Evolutionary conservation across 2,329 filamentous ascomycete genomes (phyloP), one percentile per base, ranked within the genome.

Genomic region (Alternaria brassicicola): DNA sequence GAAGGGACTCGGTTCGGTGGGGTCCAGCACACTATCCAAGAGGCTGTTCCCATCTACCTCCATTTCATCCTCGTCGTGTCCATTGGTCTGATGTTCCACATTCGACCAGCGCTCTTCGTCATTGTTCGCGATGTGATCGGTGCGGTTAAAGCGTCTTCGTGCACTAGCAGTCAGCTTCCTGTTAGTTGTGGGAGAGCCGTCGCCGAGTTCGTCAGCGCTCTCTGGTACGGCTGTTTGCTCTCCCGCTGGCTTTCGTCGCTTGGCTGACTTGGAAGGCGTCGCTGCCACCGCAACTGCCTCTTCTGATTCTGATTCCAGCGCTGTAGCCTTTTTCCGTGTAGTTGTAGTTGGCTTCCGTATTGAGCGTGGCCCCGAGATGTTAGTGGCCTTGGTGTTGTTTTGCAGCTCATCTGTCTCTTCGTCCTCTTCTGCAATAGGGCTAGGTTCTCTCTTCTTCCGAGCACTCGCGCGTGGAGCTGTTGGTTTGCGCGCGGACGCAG

Each of bases 1-100:
- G 63, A 76, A 74, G 6, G 74, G 75, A 56, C 74, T 77, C 0
- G 72, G 73, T 48, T 76, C 74, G 1, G 73, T 76, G 2, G 73
- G 69, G 47, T 75, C 68, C 19, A 75, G 57, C 13, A 74, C 54
- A 52, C 71, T 75, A n/a, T 67, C 73, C 39, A 71, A 17, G 5
- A 71, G 55, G 31, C 74, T 76, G 48, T 68, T 71, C 21, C 70
- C 72, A 26, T 76, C 73, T 13, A 75, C 58, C 13, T 73, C 71
- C 59, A 68, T 59, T 12, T 49, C 65, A 17, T 70, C 70, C 4
- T 67, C 67, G 1, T 66, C 61, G 41, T 66, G 55, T 9, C 42
- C 52, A 25, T 49, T 51, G 13, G 9, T 48, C 26, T 56, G 30
- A 12, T 65, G 62, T 9, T 68, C 59, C 6, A 42, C 42, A 17